Base-by-base conservation (phyloP, 2,329 filamentous ascomycete species). In the Colletotrichum camelliae region DNA sequence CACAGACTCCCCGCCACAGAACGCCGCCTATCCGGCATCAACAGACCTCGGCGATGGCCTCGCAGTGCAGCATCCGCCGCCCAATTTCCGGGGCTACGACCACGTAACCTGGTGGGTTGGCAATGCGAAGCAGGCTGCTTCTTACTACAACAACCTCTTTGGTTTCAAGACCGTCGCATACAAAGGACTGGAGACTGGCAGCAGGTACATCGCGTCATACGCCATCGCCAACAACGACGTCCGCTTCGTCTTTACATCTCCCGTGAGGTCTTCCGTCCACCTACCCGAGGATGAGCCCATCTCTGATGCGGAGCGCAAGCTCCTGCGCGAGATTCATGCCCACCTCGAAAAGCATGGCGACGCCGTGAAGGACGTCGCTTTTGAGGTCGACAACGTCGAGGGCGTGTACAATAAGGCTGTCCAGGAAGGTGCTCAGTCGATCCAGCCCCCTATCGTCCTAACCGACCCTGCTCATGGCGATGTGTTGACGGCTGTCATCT, bases 101-200 rank as follows among this genome's bases (percentile, higher is more conserved):
- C 95, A 98, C 85, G 91, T 98, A 72, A 96, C 95, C 79, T 98
- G 96, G 96, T 98, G 95, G 88, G 96, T 98, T 35, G 96, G 96
- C 83, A 98, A 98, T 83, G 96, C 96, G 80, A 98, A 98, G 87
- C 96, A 98, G 88, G 95, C 96, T 4, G 96, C 96, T 52, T 91
- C 94, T 16, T 98, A 95, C 87, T 98, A 98, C 87, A 93, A 94
- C 79, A 93, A 92, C 13, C 94, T 96, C 79, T 96, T 98, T 88
- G 96, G 95, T 72, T 98, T 98, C 88, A 88, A 91, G 81, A 91
- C 91, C 24, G 86, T 98, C 73, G 96, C 96, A 77, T 98, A 98
- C 85, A 91, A 91, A 55, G 96, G 96, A 7, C 92, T 98, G 7
- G 96, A 98, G 85, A 98, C 96, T 1, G 95, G 95, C 77, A 95